Percentiles rank a stretch among this genome's conserved stretches.
These are phyloP conservation scores for Sisymbrium irio DNA, from an alignment of 345 rosid genomes.

Conservation along the genomic window DNA sequence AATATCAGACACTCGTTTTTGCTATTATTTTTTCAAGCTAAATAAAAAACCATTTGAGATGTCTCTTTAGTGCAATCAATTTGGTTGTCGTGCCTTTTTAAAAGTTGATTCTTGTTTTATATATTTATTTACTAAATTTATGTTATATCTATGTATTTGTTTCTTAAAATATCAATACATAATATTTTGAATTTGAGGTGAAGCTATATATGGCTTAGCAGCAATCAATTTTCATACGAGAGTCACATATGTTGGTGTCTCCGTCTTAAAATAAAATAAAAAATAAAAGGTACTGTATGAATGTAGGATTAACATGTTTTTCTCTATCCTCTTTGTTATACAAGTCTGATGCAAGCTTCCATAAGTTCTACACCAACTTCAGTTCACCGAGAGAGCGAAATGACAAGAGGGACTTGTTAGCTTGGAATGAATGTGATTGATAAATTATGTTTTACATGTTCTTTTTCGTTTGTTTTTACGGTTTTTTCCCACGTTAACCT, in stretches of 20 bases:
- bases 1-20: not conserved
- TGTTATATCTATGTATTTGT: not conserved
- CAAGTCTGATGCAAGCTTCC: not conserved
- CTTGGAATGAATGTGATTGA: not conserved
- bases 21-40: not conserved
- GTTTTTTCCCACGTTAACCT: no score
- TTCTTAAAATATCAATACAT: not conserved
- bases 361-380: not conserved
- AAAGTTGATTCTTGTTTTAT: slow-evolving; percentile 7
- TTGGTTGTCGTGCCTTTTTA: not conserved
- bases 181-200: not conserved
- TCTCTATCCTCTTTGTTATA: not conserved
- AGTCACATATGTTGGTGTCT: not conserved
- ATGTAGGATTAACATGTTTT: not conserved
- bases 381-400: not conserved
- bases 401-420: not conserved
- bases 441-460: not conserved
- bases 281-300: not conserved
- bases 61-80: not conserved
- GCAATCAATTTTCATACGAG: not conserved
- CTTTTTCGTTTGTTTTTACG: no score
- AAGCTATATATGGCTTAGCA: not conserved
- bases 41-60: not conserved
- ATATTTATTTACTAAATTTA: not conserved
- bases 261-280: not conserved